Conservation (phyloP, 768 basidiomycete genomes). For the Mycena haematopus region DNA sequence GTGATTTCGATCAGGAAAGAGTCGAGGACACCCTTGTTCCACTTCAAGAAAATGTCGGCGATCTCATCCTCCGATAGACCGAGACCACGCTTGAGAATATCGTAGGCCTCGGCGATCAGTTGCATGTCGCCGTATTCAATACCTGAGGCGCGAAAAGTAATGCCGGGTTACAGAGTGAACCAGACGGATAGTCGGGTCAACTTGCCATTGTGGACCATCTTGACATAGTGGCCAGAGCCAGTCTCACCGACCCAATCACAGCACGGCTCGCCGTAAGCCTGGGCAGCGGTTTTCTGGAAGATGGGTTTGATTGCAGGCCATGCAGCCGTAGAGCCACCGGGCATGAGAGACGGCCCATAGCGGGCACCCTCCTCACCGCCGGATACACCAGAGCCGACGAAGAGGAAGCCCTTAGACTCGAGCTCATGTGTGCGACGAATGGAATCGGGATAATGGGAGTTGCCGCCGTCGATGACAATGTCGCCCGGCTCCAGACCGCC, state of each 20-base stretch:
- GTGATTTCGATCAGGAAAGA: conserved; percentile 99
- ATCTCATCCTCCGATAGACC: conserved; percentile 88
- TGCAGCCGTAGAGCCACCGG: conserved; percentile 91
- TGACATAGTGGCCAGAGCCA: conserved; percentile 97
- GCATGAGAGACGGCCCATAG: conserved; percentile 98
- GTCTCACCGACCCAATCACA: conserved; percentile 99
- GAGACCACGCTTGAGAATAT: conserved; percentile 97
- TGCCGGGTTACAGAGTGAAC: conserved; percentile 11
- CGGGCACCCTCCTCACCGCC: conserved; percentile 99
- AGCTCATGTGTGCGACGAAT: conserved; percentile 94
- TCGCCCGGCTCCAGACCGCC: conserved; percentile 94
- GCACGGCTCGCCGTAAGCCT: conserved; percentile 94
- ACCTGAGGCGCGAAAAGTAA: conserved; percentile 56
- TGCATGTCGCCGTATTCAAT: conserved; percentile 99
- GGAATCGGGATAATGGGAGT: conserved; percentile 98
- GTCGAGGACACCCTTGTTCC: conserved; percentile 99
- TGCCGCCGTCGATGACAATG: conserved; percentile 99
- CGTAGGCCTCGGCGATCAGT: conserved; percentile 97
- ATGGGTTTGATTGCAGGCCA: conserved; percentile 98
- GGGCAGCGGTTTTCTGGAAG: conserved; percentile 97
- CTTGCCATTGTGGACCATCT: conserved; percentile 98
- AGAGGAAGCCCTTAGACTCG: conserved; percentile 93
- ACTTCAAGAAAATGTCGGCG: conserved; percentile 89
- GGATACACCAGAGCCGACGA: conserved; percentile 98
- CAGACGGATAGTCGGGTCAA: conserved; percentile 28